Conservation (phyloP, 768 basidiomycete species). For the Tulasnella calospora region DNA sequence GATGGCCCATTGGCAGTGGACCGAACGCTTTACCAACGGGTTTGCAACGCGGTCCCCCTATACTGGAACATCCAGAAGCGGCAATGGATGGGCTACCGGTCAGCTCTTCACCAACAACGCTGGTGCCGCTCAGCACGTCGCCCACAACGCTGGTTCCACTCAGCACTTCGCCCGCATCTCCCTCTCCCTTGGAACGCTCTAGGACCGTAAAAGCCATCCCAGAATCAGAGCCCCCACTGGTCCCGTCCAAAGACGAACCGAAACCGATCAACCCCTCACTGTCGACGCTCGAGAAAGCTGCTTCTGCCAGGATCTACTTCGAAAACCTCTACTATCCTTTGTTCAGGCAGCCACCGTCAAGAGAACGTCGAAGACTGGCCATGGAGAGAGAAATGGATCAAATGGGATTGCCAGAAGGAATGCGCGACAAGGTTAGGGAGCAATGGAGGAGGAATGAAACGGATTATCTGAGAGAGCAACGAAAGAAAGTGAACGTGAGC, state of each 20-base stretch:
- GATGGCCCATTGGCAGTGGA: constrained; percentile 14
- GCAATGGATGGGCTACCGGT: neutral
- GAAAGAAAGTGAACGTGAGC: constrained; percentile 75
- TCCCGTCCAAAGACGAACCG: constrained; percentile 39
- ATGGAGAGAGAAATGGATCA: constrained; percentile 83
- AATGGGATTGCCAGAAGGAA: constrained; percentile 62
- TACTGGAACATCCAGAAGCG: constrained; percentile 10
- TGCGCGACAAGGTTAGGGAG: constrained; percentile 65
- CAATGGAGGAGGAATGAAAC: constrained; percentile 87
- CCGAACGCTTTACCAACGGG: constrained; percentile 6
- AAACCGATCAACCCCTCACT: constrained; percentile 78
- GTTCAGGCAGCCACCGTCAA: constrained; percentile 75
- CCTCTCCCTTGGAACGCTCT: constrained; percentile 31
- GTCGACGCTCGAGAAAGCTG: constrained; percentile 87
- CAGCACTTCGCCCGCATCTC: constrained; percentile 31
- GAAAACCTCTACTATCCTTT: constrained; percentile 85
- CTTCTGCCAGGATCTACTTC: constrained; percentile 89
- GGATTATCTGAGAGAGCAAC: constrained; percentile 76
- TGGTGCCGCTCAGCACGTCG: constrained; percentile 23
- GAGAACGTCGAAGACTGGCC: constrained; percentile 76
- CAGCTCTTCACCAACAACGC: constrained; percentile 21
- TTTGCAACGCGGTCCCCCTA: neutral
- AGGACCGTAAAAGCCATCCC: constrained; percentile 24
- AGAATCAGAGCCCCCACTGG: constrained; percentile 29
- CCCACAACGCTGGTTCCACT: constrained; percentile 29